A percentile compares a stretch with the other conserved stretches of the same genome.
Conservation (phyloP, 2,329 filamentous ascomycete species). For the Talaromyces rugulosus region DNA sequence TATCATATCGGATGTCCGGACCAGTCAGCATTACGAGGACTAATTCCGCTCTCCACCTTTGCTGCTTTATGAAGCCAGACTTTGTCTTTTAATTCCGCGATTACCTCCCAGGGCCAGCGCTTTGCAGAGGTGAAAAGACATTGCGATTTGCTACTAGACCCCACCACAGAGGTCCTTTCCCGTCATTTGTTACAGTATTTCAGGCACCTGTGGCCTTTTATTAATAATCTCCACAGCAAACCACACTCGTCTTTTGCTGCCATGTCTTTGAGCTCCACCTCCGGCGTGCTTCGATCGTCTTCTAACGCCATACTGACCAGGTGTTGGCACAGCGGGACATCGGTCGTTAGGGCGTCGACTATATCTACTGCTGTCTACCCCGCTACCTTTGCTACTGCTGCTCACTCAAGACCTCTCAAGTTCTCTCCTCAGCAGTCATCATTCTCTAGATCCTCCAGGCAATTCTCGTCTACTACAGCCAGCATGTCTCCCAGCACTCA, state of each 20-base stretch:
- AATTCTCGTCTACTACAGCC: slow-evolving; percentile 1
- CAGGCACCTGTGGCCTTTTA: neutral
- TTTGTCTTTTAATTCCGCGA: neutral
- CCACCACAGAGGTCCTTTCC: neutral
- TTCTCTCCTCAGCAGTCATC: neutral
- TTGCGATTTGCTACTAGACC: neutral
- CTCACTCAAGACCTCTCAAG: neutral
- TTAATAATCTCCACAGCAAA: neutral
- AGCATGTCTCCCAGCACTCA: slow-evolving; percentile 16
- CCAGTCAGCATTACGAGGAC: neutral
- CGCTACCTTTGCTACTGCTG: neutral
- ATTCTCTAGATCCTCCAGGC: neutral
- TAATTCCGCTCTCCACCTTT: neutral
- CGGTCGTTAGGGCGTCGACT: neutral
- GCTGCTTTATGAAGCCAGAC: neutral
- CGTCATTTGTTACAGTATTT: neutral
- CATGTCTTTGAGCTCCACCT: neutral
- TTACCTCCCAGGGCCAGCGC: neutral
- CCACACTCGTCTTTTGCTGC: neutral
- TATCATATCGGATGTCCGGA: neutral
- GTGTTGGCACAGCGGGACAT: neutral
- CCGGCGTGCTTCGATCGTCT: slow-evolving; percentile 1
- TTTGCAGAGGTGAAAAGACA: neutral
- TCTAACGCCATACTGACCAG: neutral
- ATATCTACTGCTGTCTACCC: slow-evolving; percentile 2